phyloP scores from a whole-genome alignment of 2,329 filamentous ascomycete species.

The Alternaria tenuissima region DNA sequence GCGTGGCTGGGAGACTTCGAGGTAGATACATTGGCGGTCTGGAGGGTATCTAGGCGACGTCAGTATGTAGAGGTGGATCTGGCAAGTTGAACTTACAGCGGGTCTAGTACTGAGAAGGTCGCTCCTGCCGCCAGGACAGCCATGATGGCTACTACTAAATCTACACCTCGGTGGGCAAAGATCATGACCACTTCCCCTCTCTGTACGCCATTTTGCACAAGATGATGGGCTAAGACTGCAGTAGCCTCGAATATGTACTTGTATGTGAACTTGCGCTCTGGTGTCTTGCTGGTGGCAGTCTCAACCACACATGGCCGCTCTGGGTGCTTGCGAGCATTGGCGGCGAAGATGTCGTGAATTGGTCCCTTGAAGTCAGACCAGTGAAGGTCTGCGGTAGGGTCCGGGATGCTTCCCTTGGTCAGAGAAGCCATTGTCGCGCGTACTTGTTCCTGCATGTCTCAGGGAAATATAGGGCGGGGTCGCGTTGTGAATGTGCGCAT shows the following conservation, averaged over 20 bases:
- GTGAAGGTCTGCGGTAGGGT: constrained; percentile 72
- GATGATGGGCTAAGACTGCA: constrained; percentile 80
- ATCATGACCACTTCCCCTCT: constrained; percentile 93
- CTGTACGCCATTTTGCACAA: constrained; percentile 75
- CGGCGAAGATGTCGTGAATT: constrained; percentile 74
- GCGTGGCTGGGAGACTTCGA: constrained; percentile 79
- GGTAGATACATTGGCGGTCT: constrained; percentile 80
- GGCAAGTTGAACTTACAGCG: constrained; percentile 63
- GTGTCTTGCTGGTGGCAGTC: constrained; percentile 62
- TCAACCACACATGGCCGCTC: constrained; percentile 74
- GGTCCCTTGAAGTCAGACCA: constrained; percentile 72
- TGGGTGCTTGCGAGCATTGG: constrained; percentile 73
- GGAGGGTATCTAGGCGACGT: constrained; percentile 71
- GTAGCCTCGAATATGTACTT: constrained; percentile 85
- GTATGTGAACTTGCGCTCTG: constrained; percentile 79
- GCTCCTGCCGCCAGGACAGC: constrained; percentile 69
- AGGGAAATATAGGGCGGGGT: constrained; percentile 24
- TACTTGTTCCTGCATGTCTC: constrained; percentile 24
- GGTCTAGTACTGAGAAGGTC: constrained; percentile 75
- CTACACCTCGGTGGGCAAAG: constrained; percentile 83
- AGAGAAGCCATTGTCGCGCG: constrained; percentile 40
- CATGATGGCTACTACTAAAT: constrained; percentile 81
- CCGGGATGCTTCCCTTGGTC: constrained; percentile 57
- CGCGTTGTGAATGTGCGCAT: constrained; percentile 16
- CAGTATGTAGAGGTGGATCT: not conserved